Evolutionary conservation across 345 rosid species (phyloP).

Genomic region (Syzygium aromaticum): DNA sequence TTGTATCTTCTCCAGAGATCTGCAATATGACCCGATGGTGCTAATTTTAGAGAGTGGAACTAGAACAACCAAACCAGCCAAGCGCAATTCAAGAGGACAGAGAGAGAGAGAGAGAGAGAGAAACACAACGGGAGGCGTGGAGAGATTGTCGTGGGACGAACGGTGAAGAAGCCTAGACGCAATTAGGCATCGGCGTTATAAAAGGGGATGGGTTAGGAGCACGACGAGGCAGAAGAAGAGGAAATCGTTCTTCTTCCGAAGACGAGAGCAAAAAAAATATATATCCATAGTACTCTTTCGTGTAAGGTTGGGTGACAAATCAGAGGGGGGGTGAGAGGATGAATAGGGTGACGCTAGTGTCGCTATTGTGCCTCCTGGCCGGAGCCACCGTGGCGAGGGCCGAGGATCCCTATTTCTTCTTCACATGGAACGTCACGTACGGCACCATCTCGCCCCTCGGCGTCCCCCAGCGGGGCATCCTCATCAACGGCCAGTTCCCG

Average conservation of each 20-base stretch:
- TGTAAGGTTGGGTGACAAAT: background rate
- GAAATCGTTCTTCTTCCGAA: slow-evolving; percentile 23
- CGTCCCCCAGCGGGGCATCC: slow-evolving; percentile 57
- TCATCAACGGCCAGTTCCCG: slow-evolving; percentile 67
- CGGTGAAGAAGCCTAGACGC: background rate
- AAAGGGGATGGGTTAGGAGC: background rate
- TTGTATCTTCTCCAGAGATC: background rate
- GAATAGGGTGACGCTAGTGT: slow-evolving; percentile 23
- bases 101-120: background rate
- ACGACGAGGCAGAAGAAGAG: slow-evolving; percentile 18
- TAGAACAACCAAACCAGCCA: background rate
- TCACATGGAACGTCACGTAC: slow-evolving; percentile 66
- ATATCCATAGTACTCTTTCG: background rate
- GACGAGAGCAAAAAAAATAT: background rate
- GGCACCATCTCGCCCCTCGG: slow-evolving; percentile 55
- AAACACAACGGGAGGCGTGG: background rate
- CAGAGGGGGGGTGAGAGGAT: slow-evolving; percentile 11
- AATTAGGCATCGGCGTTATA: background rate
- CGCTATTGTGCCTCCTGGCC: slow-evolving; percentile 28
- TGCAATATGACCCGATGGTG: background rate
- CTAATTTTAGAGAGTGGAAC: background rate
- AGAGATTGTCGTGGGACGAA: background rate
- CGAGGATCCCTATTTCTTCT: slow-evolving; percentile 55
- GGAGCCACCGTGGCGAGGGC: slow-evolving; percentile 25
- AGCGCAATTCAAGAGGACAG: background rate